Base-by-base conservation (phyloP, 148 eudicot species). In the Silene latifolia region DNA sequence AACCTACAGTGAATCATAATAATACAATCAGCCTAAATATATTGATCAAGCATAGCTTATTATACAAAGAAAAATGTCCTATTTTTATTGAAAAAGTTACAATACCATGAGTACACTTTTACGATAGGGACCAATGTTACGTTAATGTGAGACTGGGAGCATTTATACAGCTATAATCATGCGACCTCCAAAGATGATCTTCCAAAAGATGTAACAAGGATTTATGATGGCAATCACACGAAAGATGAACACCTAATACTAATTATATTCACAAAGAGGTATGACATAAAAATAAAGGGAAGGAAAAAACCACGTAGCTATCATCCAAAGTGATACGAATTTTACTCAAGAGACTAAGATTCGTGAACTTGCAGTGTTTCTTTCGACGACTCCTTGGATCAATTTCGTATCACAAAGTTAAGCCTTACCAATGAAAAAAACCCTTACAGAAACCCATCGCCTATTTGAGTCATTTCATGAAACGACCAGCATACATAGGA, bases 1-100 rank as follows among this genome's bases (percentile, higher is more conserved):
- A 88, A 35, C 97, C 98, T 93, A 80, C 76, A 78, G 57, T 62
- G 47, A 42, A 42, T 19, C 7, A 15, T 54, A 74, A 25, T 0
- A 4, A 7, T 46, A 3, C 25, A 63, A 57, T 74, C 71, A 69
- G 53, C 11, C 25, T 23, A 68, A 8, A 10, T 57, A 32, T 66
- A 21, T 19, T 46, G 17, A 25, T 1, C 19, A 12, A n/a, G 7
- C 5, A 8, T 4, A 10, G 23, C 19, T 39, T 2, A 13, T 24
- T 2, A 13, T 24, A 7, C 21, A 19, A 20, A 66, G 67, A 46
- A 54, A 58, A 3, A 11, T 63, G 44, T 51, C 20, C n/a, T 19
- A 21, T 51, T n/a, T 19, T 46, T 13, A 47, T 48, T 59, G n/a
- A 14, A 32, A 62, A 59, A 9, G 8, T 4, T 46, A 59, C 21